phyloP scores from a whole-genome alignment of 169 alveolate species.

The Plasmodium fragile region DNA sequence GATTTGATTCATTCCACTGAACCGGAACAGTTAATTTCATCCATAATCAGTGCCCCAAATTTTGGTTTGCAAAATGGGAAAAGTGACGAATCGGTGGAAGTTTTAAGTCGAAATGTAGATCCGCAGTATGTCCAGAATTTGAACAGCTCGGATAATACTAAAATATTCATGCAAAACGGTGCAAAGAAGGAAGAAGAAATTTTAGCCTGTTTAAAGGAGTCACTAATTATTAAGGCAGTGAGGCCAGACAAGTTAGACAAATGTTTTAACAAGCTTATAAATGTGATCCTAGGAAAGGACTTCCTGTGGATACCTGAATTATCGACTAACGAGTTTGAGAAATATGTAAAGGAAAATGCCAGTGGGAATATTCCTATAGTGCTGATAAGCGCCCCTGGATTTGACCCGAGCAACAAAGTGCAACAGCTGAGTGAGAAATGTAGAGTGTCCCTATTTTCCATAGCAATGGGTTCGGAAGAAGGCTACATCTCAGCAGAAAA shows the following conservation, averaged over 20 bases:
- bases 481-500: conserved; percentile 95
- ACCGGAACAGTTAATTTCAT: conserved; percentile 57
- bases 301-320: conserved; percentile 92
- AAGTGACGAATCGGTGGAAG: conserved; percentile 23
- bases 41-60: conserved; percentile 23
- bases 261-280: conserved; percentile 87
- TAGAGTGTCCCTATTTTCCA: conserved; percentile 89
- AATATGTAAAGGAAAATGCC: conserved; percentile 91
- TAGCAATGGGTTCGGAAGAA: conserved; percentile 98
- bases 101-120: not conserved
- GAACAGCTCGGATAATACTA: not conserved
- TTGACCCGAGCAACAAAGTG: conserved; percentile 96
- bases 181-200: conserved; percentile 18
- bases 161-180: not conserved
- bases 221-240: conserved; percentile 89
- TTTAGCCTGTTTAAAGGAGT: conserved; percentile 70
- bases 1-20: conserved; percentile 62
- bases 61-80: conserved; percentile 24
- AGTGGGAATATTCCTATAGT: conserved; percentile 92
- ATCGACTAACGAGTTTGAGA: conserved; percentile 88
- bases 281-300: conserved; percentile 90
- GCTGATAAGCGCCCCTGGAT: conserved; percentile 97
- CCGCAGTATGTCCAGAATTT: not conserved
- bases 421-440: conserved; percentile 92
- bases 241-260: conserved; percentile 96